Evolutionary conservation across 352 stramenopile genomes (phyloP), one percentile per base, ranked within the genome.

Genomic region (Pythium guiyangense): DNA sequence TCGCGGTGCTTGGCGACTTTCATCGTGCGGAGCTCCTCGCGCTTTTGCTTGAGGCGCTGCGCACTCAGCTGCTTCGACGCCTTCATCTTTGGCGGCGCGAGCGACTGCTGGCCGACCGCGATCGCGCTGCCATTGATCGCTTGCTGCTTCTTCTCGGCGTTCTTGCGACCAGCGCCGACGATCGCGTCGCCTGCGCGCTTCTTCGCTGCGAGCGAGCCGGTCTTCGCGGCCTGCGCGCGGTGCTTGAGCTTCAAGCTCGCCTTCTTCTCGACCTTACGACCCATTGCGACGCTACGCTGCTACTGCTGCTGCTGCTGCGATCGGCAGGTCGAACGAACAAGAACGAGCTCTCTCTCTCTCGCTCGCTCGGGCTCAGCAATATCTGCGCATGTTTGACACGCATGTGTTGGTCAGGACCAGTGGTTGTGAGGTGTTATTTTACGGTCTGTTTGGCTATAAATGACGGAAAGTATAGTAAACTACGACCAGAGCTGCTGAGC

Each of bases 11-110:
- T 63, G 4, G 60, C 59, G 15, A 86, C 59, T 56, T 85, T 67
- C 49, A 74, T 69, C 56, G 67, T 71, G 31, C 75, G 74, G 44
- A 90, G 72, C 62, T 88, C 73, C 40, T 90, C 70, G 60, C 79
- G 79, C 62, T 90, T 87, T 37, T 85, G 66, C 40, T 72, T 67
- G 35, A 90, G 60, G 12, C 78, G 76, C 34, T 79, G 67, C 48
- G 55, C 62, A 40, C 57, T 76, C 55, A 77, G 69, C 59, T 81
- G 62, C 70, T 86, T 87, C 51, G 62, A 50, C 35, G 59, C 56
- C 29, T 55, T 69, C 17, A 66, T 63, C 55, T 66, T 71, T 11
- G 73, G 69, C 20, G 68, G 74, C 47, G 69, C 71, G n/a, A 56
- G 54, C 22, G 39, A 22, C 45, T 60, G 49, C 26, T 62, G 57